Conservation (phyloP, 345 rosid species). For the Populus simonii region DNA sequence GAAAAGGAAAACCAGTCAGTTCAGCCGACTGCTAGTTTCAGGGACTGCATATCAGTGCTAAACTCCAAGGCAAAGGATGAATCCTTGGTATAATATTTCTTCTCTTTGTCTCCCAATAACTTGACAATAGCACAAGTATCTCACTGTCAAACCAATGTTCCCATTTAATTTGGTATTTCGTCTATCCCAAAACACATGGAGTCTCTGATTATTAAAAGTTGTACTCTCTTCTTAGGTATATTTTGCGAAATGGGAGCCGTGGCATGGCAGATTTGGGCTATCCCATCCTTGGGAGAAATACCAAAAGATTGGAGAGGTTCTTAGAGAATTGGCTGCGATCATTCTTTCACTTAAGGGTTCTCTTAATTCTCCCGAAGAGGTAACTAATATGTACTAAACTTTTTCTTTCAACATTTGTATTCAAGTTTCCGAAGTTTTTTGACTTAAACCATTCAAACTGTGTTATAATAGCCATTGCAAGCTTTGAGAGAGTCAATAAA, state of each 20-base stretch:
- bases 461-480: conserved; percentile 17
- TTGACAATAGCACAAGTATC: background rate
- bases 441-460: background rate
- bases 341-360: conserved; percentile 42
- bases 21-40: conserved; percentile 15
- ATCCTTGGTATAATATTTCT: conserved; percentile 38
- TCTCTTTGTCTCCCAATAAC: background rate
- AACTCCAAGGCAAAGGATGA: conserved; percentile 61
- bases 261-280: conserved; percentile 78
- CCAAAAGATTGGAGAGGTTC: conserved; percentile 52
- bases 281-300: conserved; percentile 78
- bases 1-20: conserved; percentile 29
- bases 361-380: conserved; percentile 42
- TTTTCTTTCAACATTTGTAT: background rate
- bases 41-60: conserved; percentile 42
- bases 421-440: background rate
- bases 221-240: conserved; percentile 40
- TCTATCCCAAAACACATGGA: background rate
- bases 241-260: conserved; percentile 96
- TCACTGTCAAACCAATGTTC: background rate
- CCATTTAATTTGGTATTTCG: too few relatives aligned
- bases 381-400: background rate
- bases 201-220: background rate
- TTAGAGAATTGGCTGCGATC: conserved; percentile 45
- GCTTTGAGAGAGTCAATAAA: conserved; percentile 26